Percentiles rank a stretch among this genome's conserved stretches.
phyloP scores from a whole-genome alignment of 441 rosid genomes.

The Erodium trifolium region DNA sequence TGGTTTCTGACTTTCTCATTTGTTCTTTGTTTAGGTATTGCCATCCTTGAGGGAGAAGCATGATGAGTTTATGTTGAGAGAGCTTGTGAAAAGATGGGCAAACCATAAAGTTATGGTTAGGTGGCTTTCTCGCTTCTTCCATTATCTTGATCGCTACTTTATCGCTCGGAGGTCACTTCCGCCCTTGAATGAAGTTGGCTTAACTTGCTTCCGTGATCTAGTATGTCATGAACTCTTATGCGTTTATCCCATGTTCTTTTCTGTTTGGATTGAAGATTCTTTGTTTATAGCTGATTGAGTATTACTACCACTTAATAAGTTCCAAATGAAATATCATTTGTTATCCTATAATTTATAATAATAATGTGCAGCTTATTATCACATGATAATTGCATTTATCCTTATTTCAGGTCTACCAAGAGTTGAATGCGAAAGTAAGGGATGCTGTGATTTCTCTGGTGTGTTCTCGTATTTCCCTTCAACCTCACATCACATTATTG shows the following conservation, averaged over 20 bases:
- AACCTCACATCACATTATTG: no score
- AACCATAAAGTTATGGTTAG: conserved; percentile 45
- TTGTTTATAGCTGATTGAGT: not conserved
- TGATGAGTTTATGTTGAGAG: conserved; percentile 44
- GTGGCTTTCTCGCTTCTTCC: conserved; percentile 45
- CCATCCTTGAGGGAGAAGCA: conserved; percentile 41
- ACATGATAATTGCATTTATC: no score
- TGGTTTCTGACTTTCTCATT: no score
- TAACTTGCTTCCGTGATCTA: conserved; percentile 32
- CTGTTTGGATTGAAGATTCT: no score
- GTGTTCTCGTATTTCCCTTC: not conserved
- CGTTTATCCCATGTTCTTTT: no score
- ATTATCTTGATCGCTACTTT: conserved; percentile 41
- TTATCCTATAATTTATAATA: not conserved
- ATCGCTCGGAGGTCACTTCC: conserved; percentile 35
- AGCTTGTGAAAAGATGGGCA: conserved; percentile 43
- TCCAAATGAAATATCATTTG: no score
- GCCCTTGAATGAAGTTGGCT: conserved; percentile 42
- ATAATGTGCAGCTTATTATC: no score
- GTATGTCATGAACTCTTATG: conserved; percentile 15
- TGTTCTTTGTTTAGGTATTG: conserved; percentile 24
- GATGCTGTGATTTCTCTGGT: conserved; percentile 42
- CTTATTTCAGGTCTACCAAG: conserved; percentile 32
- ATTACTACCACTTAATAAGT: not conserved
- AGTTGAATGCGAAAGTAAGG: conserved; percentile 29